phyloP scores from a whole-genome alignment of 2,329 filamentous ascomycete genomes.

The Colletotrichum abscissum region DNA sequence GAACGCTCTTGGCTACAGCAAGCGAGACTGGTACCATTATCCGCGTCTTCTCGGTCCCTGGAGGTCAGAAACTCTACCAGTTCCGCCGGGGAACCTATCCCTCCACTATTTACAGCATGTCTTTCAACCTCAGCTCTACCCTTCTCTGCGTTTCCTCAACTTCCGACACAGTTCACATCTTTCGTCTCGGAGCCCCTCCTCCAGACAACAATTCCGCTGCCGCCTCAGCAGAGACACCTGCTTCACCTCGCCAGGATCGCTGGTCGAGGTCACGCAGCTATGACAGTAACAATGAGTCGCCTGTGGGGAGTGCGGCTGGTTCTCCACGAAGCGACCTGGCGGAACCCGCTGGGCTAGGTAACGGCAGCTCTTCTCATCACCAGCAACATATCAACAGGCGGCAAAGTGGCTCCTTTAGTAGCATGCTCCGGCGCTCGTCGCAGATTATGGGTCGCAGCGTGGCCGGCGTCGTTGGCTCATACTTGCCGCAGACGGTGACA shows the following conservation, averaged over 20 bases:
- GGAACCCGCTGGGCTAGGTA: slow-evolving; percentile 48
- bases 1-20: slow-evolving; percentile 90
- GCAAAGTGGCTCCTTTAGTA: slow-evolving; percentile 84
- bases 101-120: slow-evolving; percentile 97
- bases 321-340: slow-evolving; percentile 61
- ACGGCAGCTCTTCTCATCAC: slow-evolving; percentile 37
- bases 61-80: slow-evolving; percentile 93
- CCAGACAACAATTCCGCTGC: slow-evolving; percentile 46
- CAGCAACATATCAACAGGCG: slow-evolving; percentile 52
- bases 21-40: slow-evolving; percentile 99
- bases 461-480: slow-evolving; percentile 89
- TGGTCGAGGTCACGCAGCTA: slow-evolving; percentile 65
- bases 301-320: slow-evolving; percentile 51
- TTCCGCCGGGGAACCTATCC: slow-evolving; percentile 96
- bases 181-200: slow-evolving; percentile 75
- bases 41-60: slow-evolving; percentile 91
- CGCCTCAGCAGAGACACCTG: slow-evolving; percentile 48
- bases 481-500: slow-evolving; percentile 91
- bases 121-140: slow-evolving; percentile 94
- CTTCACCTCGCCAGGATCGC: slow-evolving; percentile 59
- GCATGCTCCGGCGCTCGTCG: slow-evolving; percentile 91
- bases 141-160: slow-evolving; percentile 95
- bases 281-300: slow-evolving; percentile 67
- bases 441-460: slow-evolving; percentile 92
- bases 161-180: slow-evolving; percentile 96